Conservation (phyloP, 2,329 filamentous ascomycete species). For the Ascosphaera apis region DNA sequence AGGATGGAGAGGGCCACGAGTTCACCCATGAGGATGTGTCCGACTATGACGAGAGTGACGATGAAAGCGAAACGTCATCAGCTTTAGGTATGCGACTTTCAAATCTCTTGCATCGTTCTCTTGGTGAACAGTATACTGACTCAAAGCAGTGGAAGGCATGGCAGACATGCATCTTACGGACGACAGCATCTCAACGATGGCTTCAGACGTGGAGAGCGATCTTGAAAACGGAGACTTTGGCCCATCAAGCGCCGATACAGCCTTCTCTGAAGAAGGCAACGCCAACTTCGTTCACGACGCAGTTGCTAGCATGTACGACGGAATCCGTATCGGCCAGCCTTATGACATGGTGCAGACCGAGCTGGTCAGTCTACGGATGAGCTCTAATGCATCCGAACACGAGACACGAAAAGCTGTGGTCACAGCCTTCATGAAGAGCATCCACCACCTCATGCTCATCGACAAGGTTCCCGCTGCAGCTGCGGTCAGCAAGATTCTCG, state of each 20-base stretch:
- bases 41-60: constrained; percentile 40
- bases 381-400: constrained; percentile 69
- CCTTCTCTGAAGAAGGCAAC: constrained; percentile 40
- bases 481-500: constrained; percentile 40
- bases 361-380: constrained; percentile 79
- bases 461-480: constrained; percentile 36
- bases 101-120: background rate
- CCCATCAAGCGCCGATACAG: constrained; percentile 49
- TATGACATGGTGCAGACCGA: constrained; percentile 81
- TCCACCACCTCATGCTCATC: constrained; percentile 42
- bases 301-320: constrained; percentile 65
- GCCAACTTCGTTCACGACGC: constrained; percentile 70
- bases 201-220: constrained; percentile 22
- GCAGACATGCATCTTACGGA: constrained; percentile 22
- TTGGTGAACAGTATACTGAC: too few relatives aligned
- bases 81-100: constrained; percentile 12
- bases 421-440: constrained; percentile 61
- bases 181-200: constrained; percentile 40
- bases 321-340: constrained; percentile 46
- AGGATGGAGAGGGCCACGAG: constrained; percentile 35
- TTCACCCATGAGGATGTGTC: constrained; percentile 40
- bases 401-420: constrained; percentile 75
- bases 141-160: constrained; percentile 26
- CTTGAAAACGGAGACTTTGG: constrained; percentile 17
- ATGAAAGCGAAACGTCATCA: constrained; percentile 34